Evolutionary conservation across 1,284 basidiomycete genomes (phyloP), one percentile per base, ranked within the genome.

Genomic region (Rhodotorula sp.): DNA sequence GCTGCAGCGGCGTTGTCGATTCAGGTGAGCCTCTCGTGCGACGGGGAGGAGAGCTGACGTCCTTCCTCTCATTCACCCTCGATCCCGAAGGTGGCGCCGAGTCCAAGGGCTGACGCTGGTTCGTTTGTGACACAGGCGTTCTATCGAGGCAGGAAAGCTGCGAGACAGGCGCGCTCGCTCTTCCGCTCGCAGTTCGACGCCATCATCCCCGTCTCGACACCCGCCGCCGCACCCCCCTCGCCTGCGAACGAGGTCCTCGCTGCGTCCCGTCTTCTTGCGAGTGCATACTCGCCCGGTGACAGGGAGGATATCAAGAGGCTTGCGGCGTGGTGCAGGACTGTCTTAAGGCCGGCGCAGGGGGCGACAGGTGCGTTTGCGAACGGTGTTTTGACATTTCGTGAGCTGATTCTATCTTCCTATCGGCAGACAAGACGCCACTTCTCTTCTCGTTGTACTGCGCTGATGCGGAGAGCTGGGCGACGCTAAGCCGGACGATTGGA

Each of bases 1-100:
- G 83, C 85, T 54, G 86, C 88, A 34, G 85, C 82, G 47, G 88
- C 88, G 0, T 77, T 83, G 4, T 81, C 79, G 54, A 83, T 92
- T 49, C 90, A 91, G 77, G 83, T 85, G n/a, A 87, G 85, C 84
- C 90, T 86, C 86, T 80, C 27, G 11, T 6, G 39, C 39, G 39
- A 44, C 11, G 39, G 11, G 39, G 11, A 17, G 19, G 39, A 17
- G 19, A 13, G 39, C 39, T 44, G 39, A 44, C 39, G 39, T 44
- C n/a, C 15, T 48, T 29, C n/a, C 27, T 47, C 52, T n/a, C 39
- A 6, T 10, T 7, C 2, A 7, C n/a, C n/a, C 22, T 9, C 47
- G 9, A 13, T 30, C 9, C 46, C 19, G n/a, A 22, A 57, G 44
- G 57, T 49, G 54, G 57, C 46, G 67, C 51, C 36, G 67, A 30